Percentiles rank a stretch among this genome's conserved stretches.
These are phyloP conservation scores for Paraleonurus japonicus DNA, from an alignment of 257 asterid species.

Conservation along the genomic window DNA sequence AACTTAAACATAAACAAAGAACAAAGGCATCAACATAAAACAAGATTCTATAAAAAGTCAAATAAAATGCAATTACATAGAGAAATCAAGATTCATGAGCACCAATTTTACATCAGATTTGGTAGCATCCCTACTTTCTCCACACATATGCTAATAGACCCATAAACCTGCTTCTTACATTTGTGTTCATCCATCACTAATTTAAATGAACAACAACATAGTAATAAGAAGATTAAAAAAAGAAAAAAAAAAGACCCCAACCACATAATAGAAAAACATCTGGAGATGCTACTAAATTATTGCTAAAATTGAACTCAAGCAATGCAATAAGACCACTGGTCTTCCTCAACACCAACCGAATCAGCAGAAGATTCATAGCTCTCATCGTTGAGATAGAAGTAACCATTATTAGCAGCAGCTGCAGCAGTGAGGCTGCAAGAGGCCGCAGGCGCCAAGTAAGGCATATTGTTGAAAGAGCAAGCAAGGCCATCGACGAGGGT, in stretches of 20 bases:
- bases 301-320: conserved; percentile 44
- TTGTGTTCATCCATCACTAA: conserved; percentile 38
- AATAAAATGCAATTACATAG: conserved; percentile 32
- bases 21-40: neutral
- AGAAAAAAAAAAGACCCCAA: conserved; percentile 18
- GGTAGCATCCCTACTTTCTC: conserved; percentile 28
- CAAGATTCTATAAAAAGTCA: conserved; percentile 14
- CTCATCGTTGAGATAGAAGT: conserved; percentile 56
- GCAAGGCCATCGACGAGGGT: conserved; percentile 50
- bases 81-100: conserved; percentile 24
- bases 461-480: conserved; percentile 76
- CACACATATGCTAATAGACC: conserved; percentile 29
- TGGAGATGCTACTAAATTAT: conserved; percentile 21
- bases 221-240: conserved; percentile 25
- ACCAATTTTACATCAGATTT: conserved; percentile 23
- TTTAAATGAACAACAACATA: conserved; percentile 44
- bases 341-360: conserved; percentile 68
- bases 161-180: conserved; percentile 37
- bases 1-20: neutral
- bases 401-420: conserved; percentile 40
- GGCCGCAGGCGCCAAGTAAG: conserved; percentile 56
- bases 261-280: conserved; percentile 20
- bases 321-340: conserved; percentile 75
- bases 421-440: conserved; percentile 56
- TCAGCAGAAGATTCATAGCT: conserved; percentile 40